Evolutionary conservation across 169 alveolate species (phyloP).

Genomic region (Cryptosporidium sp.): DNA sequence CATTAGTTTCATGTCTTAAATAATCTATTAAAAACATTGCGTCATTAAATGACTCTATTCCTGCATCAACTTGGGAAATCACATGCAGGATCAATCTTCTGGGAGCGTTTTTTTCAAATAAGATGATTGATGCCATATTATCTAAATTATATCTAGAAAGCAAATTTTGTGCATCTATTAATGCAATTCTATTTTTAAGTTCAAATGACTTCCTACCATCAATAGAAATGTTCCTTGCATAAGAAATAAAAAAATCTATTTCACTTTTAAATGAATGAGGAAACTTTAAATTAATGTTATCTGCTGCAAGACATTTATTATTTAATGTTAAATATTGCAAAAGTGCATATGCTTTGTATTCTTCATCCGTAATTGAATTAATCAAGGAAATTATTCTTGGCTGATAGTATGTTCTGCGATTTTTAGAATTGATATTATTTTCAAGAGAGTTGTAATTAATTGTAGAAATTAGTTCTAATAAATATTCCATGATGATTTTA

Average conservation of each 20-base stretch:
- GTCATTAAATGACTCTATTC: constrained; percentile 65
- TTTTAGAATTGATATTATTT: not conserved
- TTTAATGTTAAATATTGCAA: constrained; percentile 28
- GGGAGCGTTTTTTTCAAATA: constrained; percentile 69
- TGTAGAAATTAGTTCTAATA: constrained; percentile 25
- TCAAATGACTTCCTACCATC: constrained; percentile 42
- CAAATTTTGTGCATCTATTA: constrained; percentile 66
- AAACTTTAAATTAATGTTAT: not conserved
- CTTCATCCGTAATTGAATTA: constrained; percentile 34
- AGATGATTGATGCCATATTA: constrained; percentile 52
- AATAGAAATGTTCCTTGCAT: constrained; percentile 16
- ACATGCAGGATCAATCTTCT: constrained; percentile 41
- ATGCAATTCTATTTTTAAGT: constrained; percentile 50
- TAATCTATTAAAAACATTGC: constrained; percentile 24
- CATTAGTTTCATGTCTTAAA: constrained; percentile 24
- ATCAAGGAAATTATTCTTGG: constrained; percentile 54
- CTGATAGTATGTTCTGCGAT: not conserved
- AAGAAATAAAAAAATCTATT: constrained; percentile 18
- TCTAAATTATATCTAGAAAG: constrained; percentile 68
- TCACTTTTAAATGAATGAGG: not conserved
- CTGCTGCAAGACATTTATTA: not conserved
- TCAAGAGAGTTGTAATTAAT: not conserved
- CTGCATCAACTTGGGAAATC: constrained; percentile 48
- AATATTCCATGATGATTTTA: constrained; percentile 27
- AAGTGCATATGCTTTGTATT: constrained; percentile 37